Evolutionary conservation across 805 yeast genomes (phyloP).

Genomic region (Candida dajiaensis): DNA sequence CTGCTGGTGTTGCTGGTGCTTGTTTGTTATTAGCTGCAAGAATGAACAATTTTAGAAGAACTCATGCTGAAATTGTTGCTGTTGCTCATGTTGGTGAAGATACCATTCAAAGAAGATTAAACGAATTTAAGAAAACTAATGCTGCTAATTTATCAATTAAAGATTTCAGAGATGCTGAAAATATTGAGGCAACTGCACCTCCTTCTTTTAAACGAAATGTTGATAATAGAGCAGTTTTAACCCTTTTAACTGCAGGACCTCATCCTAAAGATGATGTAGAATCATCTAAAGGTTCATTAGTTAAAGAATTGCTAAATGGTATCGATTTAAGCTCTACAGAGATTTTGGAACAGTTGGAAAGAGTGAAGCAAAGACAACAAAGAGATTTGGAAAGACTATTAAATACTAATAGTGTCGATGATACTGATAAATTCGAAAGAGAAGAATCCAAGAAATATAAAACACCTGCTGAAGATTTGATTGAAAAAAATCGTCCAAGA

Average conservation of each 20-base stretch:
- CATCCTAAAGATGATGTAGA: slow-evolving; percentile 20
- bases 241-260: too few species aligned
- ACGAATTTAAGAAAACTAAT: slow-evolving; percentile 76
- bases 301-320: slow-evolving; percentile 9
- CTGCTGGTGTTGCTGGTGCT: slow-evolving; percentile 98
- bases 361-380: slow-evolving; percentile 23
- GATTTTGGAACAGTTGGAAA: slow-evolving; percentile 23
- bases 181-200: slow-evolving; percentile 48
- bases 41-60: slow-evolving; percentile 90
- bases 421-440: slow-evolving; percentile 10
- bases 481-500: slow-evolving; percentile 42
- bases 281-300: neutral
- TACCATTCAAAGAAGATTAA: slow-evolving; percentile 83
- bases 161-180: slow-evolving; percentile 55
- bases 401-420: slow-evolving; percentile 2
- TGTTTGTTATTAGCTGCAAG: slow-evolving; percentile 89
- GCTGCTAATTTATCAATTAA: slow-evolving; percentile 70
- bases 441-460: slow-evolving; percentile 8
- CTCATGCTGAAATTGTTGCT: slow-evolving; percentile 90
- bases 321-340: slow-evolving; percentile 20
- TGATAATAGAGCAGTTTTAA: neutral
- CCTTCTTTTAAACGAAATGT: slow-evolving; percentile 73
- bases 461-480: slow-evolving; percentile 1
- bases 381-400: slow-evolving; percentile 14
- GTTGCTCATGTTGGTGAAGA: slow-evolving; percentile 94